Percentiles rank a stretch among this genome's conserved stretches.
phyloP scores from a whole-genome alignment of 345 rosid species.

The Citrus sp. region DNA sequence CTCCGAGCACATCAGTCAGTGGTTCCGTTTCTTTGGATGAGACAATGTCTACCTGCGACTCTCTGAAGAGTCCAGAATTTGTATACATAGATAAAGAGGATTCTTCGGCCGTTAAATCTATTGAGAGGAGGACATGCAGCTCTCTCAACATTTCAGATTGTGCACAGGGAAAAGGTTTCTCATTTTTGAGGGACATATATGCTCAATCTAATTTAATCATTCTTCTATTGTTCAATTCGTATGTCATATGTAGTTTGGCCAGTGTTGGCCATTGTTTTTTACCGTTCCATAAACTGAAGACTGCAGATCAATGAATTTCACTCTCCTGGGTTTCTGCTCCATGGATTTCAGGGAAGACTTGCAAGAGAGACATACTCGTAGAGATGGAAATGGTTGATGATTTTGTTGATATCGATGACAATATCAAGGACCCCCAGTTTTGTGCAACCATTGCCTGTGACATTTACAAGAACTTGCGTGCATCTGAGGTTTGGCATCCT shows the following conservation, averaged over 20 bases:
- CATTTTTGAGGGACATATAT: background rate
- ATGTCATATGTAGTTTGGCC: background rate
- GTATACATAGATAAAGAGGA: slow-evolving; percentile 24
- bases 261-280: background rate
- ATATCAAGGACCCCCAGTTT: slow-evolving; percentile 35
- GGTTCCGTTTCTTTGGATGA: slow-evolving; percentile 23
- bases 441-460: slow-evolving; percentile 34
- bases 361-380: slow-evolving; percentile 7
- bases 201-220: background rate
- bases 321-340: background rate
- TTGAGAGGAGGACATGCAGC: slow-evolving; percentile 10
- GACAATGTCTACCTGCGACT: slow-evolving; percentile 28
- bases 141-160: slow-evolving; percentile 3
- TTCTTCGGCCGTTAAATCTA: slow-evolving; percentile 3
- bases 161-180: slow-evolving; percentile 2
- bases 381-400: slow-evolving; percentile 15
- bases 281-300: background rate
- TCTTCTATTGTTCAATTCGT: background rate
- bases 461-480: slow-evolving; percentile 35
- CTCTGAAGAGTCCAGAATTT: slow-evolving; percentile 24
- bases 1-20: slow-evolving; percentile 16
- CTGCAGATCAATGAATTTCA: background rate
- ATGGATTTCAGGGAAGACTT: slow-evolving; percentile 12
- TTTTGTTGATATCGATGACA: slow-evolving; percentile 21
- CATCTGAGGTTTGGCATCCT: slow-evolving; percentile 28